Evolutionary conservation across 495 filamentous ascomycete genomes (phyloP).

Genomic region (Penicillium ochrochloron): DNA sequence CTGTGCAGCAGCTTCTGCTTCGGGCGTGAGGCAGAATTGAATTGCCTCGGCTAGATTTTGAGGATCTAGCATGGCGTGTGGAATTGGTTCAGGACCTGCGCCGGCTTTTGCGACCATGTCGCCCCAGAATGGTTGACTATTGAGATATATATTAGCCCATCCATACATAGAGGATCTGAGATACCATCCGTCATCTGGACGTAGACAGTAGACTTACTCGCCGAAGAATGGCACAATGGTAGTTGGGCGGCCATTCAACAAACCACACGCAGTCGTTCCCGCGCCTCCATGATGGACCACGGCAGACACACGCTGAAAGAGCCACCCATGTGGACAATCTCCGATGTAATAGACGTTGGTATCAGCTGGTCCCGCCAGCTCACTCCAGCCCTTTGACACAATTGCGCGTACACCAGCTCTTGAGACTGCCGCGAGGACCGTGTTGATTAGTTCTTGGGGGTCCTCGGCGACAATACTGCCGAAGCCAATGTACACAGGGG

Average conservation of each 20-base stretch:
- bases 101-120: slow-evolving; percentile 60
- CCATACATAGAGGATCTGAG: background rate
- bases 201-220: slow-evolving; percentile 45
- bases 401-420: slow-evolving; percentile 58
- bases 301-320: slow-evolving; percentile 64
- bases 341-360: slow-evolving; percentile 59
- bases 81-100: slow-evolving; percentile 26
- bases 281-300: slow-evolving; percentile 72
- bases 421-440: slow-evolving; percentile 59
- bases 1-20: slow-evolving; percentile 60
- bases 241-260: slow-evolving; percentile 61
- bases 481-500: slow-evolving; percentile 70
- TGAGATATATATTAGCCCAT: slow-evolving; percentile 12
- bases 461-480: slow-evolving; percentile 69
- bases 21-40: slow-evolving; percentile 63
- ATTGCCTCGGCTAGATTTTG: slow-evolving; percentile 74
- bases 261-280: slow-evolving; percentile 67
- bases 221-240: slow-evolving; percentile 69
- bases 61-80: slow-evolving; percentile 60
- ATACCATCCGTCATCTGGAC: background rate
- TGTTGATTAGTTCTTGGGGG: slow-evolving; percentile 54
- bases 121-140: slow-evolving; percentile 79
- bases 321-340: slow-evolving; percentile 68
- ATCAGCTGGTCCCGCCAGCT: slow-evolving; percentile 54
- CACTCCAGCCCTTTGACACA: slow-evolving; percentile 68